Conservation (phyloP, 1,139 yeast genomes). For the Barnettozyma hawaiiensis region DNA sequence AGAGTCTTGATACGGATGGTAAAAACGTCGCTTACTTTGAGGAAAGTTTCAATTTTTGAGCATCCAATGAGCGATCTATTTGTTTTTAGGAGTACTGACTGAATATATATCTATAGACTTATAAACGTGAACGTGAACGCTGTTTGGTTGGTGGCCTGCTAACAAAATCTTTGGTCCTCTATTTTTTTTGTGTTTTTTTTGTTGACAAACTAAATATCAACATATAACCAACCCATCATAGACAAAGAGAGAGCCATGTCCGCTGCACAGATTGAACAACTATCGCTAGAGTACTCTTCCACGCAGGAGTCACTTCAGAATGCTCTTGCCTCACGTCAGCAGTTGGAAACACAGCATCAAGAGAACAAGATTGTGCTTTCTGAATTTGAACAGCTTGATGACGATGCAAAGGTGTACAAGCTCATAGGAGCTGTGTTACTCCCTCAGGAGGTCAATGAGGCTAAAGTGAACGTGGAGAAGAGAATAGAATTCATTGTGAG, state of each 20-base stretch:
- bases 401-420: conserved; percentile 71
- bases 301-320: conserved; percentile 41
- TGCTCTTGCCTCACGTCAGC: conserved; percentile 55
- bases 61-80: too few species aligned
- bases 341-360: conserved; percentile 73
- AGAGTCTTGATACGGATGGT: conserved; percentile 16
- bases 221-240: background rate
- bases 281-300: conserved; percentile 27
- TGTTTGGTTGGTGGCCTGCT: too few species aligned
- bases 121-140: too few species aligned
- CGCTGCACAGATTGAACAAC: conserved; percentile 22
- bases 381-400: conserved; percentile 62
- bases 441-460: conserved; percentile 83
- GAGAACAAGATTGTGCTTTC: conserved; percentile 88
- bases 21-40: background rate
- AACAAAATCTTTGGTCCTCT: too few species aligned
- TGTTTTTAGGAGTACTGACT: too few species aligned
- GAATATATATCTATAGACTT: too few species aligned
- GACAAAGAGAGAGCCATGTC: background rate
- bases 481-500: conserved; percentile 79
- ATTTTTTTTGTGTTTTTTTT: too few species aligned
- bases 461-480: conserved; percentile 74
- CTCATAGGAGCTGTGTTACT: conserved; percentile 87
- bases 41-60: background rate
- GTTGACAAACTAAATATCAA: background rate